Evolutionary conservation across 768 basidiomycete genomes (phyloP), one percentile per base, ranked within the genome.

Genomic region (Termitomyces sp.): DNA sequence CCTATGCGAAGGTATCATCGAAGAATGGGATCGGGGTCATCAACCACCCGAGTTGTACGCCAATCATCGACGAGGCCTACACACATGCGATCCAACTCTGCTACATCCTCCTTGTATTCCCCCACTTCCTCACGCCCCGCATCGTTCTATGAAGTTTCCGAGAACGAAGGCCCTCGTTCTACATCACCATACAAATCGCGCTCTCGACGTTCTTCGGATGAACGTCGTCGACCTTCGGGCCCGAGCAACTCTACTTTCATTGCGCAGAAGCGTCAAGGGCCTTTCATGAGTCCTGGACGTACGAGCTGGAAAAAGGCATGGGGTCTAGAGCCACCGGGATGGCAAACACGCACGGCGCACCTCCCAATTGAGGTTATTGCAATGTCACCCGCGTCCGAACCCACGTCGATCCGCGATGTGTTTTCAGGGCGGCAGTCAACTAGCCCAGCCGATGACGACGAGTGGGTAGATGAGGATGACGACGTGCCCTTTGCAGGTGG

Each of bases 281-380:
- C 90, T 1, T 90, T 91, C 67, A 73, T 75, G 63, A 86, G 81
- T 61, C 85, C 85, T 50, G 83, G 87, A 32, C 82, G 85, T 31
- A 85, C 87, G 22, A 88, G 88, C 67, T 94, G 92, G 92, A 92
- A 90, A 77, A 92, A 91, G 69, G 83, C 87, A 7, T 94, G 92
- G 92, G 92, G 92, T 0, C 72, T 86, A 29, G 90, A 93, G 64
- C 92, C 91, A 6, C 90, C 91, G 22, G 91, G 90, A 18, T 92
- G 90, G 90, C 86, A 89, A 62, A 79, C 76, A 36, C 81, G 87
- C 4, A 78, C 82, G 6, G 74, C 83, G 13, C 86, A 86, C 64
- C 70, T 86, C 5, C 88, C 92, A 0, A 76, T 92, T 29, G 91
- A 93, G 68, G 88, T 92, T 9, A 76, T 92, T 13, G 80, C 83